A percentile compares a stretch with the other conserved stretches of the same genome.
These are phyloP conservation scores for Orobanche coerulescens DNA, from an alignment of 257 asterid species.

Conservation along the genomic window DNA sequence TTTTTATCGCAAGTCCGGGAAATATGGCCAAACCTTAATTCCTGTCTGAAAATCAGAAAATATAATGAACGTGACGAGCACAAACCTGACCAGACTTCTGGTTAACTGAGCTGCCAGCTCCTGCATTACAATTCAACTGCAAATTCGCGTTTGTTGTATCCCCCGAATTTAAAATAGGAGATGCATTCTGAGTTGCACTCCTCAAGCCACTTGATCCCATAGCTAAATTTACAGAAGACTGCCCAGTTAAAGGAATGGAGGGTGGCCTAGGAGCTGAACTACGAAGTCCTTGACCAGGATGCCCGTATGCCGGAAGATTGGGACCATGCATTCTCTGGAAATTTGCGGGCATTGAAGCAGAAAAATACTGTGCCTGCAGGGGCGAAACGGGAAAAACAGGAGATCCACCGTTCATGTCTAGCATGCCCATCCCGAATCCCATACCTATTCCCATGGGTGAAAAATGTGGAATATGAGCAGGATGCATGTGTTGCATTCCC, in stretches of 20 bases:
- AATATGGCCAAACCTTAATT: neutral
- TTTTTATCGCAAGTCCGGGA: neutral
- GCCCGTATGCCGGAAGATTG: constrained; percentile 40
- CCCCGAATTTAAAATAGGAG: constrained; percentile 29
- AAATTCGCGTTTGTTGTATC: constrained; percentile 25
- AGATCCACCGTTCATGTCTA: constrained; percentile 58
- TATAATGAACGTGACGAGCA: constrained; percentile 7
- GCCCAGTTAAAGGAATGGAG: constrained; percentile 35
- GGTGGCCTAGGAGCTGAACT: constrained; percentile 39
- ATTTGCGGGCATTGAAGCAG: constrained; percentile 37
- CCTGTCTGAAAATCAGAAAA: neutral
- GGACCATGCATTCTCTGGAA: constrained; percentile 50
- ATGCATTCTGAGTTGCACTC: constrained; percentile 21
- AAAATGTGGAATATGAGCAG: constrained; percentile 60
- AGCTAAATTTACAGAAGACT: constrained; percentile 30
- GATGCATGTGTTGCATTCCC: constrained; percentile 66
- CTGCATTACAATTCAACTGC: constrained; percentile 28
- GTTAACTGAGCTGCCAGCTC: constrained; percentile 33
- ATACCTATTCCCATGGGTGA: constrained; percentile 63
- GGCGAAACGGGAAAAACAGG: constrained; percentile 44
- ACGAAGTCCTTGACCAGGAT: constrained; percentile 52
- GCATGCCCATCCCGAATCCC: constrained; percentile 61
- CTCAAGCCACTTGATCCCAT: constrained; percentile 17
- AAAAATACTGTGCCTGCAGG: constrained; percentile 43
- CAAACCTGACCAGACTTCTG: constrained; percentile 49